A percentile compares a stretch with the other conserved stretches of the same genome.
These are phyloP conservation scores for Blastocystis sp. DNA, from an alignment of 352 stramenopile species.

Conservation along the genomic window DNA sequence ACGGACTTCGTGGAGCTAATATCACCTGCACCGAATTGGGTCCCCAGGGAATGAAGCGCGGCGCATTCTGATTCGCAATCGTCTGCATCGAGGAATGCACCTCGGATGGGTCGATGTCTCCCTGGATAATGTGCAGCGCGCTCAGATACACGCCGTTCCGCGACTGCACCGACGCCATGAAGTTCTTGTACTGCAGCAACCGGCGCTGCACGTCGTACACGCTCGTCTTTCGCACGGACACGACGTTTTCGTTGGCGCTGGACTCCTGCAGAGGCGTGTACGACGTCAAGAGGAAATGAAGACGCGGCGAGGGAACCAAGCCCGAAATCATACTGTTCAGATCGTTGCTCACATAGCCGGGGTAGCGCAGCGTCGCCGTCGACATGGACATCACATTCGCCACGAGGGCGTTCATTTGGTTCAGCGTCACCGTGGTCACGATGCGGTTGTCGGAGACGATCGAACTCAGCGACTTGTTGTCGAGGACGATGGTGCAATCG, in stretches of 20 bases:
- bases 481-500: slow-evolving; percentile 96
- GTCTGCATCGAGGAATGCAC: slow-evolving; percentile 98
- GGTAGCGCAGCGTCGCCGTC: slow-evolving; percentile 93
- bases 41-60: slow-evolving; percentile 97
- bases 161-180: slow-evolving; percentile 96
- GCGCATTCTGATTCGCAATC: slow-evolving; percentile 93
- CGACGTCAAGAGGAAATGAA: slow-evolving; percentile 98
- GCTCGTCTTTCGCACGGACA: slow-evolving; percentile 92
- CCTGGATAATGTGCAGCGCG: slow-evolving; percentile 99
- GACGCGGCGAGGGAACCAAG: slow-evolving; percentile 96
- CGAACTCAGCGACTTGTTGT: slow-evolving; percentile 97
- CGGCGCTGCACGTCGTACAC: slow-evolving; percentile 98
- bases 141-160: slow-evolving; percentile 97
- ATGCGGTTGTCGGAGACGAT: slow-evolving; percentile 89
- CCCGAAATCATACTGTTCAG: slow-evolving; percentile 95
- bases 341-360: slow-evolving; percentile 99
- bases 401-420: slow-evolving; percentile 89
- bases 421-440: slow-evolving; percentile 82
- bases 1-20: slow-evolving; percentile 40
- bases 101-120: slow-evolving; percentile 94
- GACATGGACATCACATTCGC: slow-evolving; percentile 98
- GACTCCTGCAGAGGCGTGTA: slow-evolving; percentile 91
- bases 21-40: slow-evolving; percentile 95
- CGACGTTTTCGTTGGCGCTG: not conserved
- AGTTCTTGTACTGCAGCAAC: slow-evolving; percentile 94